These are phyloP conservation scores for Penicillium atrosanguineum DNA, from an alignment of 495 filamentous ascomycete species.

Conservation along the genomic window DNA sequence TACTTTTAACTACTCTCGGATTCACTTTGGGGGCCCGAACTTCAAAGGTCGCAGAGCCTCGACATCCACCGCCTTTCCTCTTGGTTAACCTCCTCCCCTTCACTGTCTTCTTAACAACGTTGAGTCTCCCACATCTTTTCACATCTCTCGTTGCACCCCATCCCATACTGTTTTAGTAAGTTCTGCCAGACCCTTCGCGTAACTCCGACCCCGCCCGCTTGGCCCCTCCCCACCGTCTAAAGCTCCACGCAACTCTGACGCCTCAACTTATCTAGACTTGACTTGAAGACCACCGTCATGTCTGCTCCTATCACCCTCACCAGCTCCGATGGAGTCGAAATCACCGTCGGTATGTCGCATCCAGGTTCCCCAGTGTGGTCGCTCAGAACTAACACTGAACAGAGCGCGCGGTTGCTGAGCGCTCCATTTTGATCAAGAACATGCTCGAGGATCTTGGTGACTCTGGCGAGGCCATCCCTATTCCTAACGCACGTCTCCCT, in stretches of 20 bases:
- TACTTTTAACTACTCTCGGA: too few species aligned
- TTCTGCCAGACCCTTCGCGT: background rate
- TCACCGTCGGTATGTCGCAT: conserved; percentile 53
- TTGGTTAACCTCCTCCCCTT: background rate
- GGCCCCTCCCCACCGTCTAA: background rate
- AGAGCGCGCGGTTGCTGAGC: conserved; percentile 86
- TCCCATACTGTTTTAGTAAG: background rate
- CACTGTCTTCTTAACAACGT: background rate
- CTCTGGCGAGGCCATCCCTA: conserved; percentile 68
- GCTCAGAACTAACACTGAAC: background rate
- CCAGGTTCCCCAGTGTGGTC: background rate
- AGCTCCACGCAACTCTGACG: background rate
- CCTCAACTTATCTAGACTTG: background rate
- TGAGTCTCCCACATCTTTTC: background rate
- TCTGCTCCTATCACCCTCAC: conserved; percentile 29
- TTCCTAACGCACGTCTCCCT: conserved; percentile 72
- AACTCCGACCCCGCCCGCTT: background rate
- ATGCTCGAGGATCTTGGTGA: conserved; percentile 89
- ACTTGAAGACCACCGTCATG: background rate
- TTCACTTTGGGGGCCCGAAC: background rate
- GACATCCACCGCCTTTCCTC: background rate
- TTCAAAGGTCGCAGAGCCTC: background rate
- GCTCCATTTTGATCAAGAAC: conserved; percentile 95
- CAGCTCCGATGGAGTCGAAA: conserved; percentile 55
- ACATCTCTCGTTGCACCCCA: background rate